Base-by-base conservation (phyloP, 1,284 basidiomycete species). In the Pulveroboletus sp. region DNA sequence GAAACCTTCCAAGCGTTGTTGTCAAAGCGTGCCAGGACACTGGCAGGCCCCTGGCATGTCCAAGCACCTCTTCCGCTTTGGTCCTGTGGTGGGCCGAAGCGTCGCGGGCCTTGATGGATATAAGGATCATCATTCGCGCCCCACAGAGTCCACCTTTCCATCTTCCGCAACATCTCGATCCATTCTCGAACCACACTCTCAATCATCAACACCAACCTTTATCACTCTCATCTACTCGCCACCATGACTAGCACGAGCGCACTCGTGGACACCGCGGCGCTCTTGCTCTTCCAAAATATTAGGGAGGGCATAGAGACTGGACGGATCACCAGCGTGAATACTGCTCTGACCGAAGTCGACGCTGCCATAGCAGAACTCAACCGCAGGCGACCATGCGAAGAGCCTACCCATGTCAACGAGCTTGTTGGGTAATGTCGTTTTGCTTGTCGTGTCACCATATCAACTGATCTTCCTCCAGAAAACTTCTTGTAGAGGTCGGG, bases 21-120 rank as follows among this genome's bases (percentile, higher is more conserved):
- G 57, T 56, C 62, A 61, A 58, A 66, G 58, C 52, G 42, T 43
- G 33, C 39, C 45, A 33, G 9, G 29, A 31, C n/a, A n/a, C n/a
- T n/a, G n/a, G n/a, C n/a, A n/a, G n/a, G n/a, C 14, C 51, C 43
- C 29, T 35, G 36, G 39, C 43, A 45, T 26, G 54, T 53, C 62
- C 65, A 65, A 68, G 64, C 66, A 40, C 51, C 45, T 17, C 42
- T 35, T 35, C 46, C 56, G 57, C 62, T 68, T 68, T 68, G 64
- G 25, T 33, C 49, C 49, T 29, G 33, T 40, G 38, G 50, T 54
- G 8, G 51, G 36, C 47, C 47, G 48, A 65, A 57, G 52, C 33
- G 40, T 65, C 50, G 25, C 33, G 25, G 44, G 35, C 5, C 31
- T n/a, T 20, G 29, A 20, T 62, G 33, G 43, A 46, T 62, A 70